Conservation (phyloP, 768 basidiomycete genomes). For the Amanita polypyramis region DNA sequence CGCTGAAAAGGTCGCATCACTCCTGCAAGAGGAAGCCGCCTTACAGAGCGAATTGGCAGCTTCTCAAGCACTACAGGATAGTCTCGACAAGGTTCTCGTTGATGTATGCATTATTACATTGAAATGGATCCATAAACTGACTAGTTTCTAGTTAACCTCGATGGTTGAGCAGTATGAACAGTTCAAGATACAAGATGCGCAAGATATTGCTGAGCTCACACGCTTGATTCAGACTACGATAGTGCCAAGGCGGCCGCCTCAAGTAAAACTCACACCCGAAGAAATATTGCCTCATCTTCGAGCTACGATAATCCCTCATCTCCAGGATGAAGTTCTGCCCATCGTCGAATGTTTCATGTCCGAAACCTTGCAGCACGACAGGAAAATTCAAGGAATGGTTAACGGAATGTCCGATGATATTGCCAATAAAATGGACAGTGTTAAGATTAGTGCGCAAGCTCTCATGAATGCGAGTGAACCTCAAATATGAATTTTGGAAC, state of each 20-base stretch:
- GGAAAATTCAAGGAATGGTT: not conserved
- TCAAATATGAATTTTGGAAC: not conserved
- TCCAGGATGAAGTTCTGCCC: constrained; percentile 5
- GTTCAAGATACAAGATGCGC: constrained; percentile 14
- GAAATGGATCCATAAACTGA: not conserved
- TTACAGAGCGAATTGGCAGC: not conserved
- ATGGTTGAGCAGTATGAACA: constrained; percentile 13
- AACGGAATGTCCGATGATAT: not conserved
- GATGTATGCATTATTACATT: not conserved
- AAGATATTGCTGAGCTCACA: constrained; percentile 15
- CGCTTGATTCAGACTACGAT: constrained; percentile 17
- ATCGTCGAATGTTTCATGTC: constrained; percentile 7
- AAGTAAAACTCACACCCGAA: constrained; percentile 11
- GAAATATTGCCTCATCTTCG: constrained; percentile 10
- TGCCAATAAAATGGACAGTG: not conserved
- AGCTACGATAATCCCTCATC: not conserved
- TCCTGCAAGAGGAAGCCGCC: constrained; percentile 4
- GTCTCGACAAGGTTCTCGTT: not conserved
- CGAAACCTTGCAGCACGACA: constrained; percentile 1
- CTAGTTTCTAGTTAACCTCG: constrained; percentile 8
- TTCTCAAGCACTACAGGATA: not conserved
- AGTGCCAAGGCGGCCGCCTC: constrained; percentile 9
- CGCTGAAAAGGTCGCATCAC: not conserved
- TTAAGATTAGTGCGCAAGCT: not conserved
- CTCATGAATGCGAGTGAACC: not conserved